These are phyloP conservation scores for Crithidia bombi DNA, from an alignment of 208 protist genomes.

Conservation along the genomic window DNA sequence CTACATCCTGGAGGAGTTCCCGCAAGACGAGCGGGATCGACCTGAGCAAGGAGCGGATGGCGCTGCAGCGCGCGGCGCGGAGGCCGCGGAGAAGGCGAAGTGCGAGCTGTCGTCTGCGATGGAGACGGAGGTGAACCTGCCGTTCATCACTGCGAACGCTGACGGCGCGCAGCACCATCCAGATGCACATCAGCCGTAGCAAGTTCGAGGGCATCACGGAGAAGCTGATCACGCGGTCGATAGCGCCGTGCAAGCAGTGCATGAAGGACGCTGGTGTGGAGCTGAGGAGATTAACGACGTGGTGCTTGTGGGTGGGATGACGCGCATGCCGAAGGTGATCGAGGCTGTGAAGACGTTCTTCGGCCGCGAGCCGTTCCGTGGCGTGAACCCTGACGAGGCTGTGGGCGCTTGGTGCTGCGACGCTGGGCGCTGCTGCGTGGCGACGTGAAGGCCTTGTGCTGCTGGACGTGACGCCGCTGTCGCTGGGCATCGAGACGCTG, in stretches of 20 bases:
- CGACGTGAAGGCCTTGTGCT: slow-evolving; percentile 95
- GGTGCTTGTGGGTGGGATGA: slow-evolving; percentile 97
- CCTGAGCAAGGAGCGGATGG: slow-evolving; percentile 93
- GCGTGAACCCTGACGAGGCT: slow-evolving; percentile 99
- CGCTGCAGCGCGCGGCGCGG: slow-evolving; percentile 95
- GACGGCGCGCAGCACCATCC: slow-evolving; percentile 87
- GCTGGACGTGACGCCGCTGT: slow-evolving; percentile 98
- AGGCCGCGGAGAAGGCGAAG: slow-evolving; percentile 98
- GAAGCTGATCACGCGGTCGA: slow-evolving; percentile 75
- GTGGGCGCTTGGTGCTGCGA: slow-evolving; percentile 99
- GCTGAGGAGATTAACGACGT: slow-evolving; percentile 95
- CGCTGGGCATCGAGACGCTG: slow-evolving; percentile 98
- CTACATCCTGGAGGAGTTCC: slow-evolving; percentile 93
- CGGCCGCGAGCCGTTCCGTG: slow-evolving; percentile 94
- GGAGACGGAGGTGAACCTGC: slow-evolving; percentile 94
- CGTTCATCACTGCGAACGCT: slow-evolving; percentile 94
- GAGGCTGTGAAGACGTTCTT: slow-evolving; percentile 93
- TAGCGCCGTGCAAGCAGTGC: slow-evolving; percentile 71
- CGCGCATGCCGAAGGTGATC: slow-evolving; percentile 97
- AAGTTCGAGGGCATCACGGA: slow-evolving; percentile 93
- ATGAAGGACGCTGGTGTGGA: slow-evolving; percentile 90
- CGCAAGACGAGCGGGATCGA: slow-evolving; percentile 94
- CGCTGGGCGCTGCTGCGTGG: slow-evolving; percentile 95
- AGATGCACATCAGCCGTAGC: slow-evolving; percentile 85
- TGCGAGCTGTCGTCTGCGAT: slow-evolving; percentile 94